phyloP scores from a whole-genome alignment of 2,329 filamentous ascomycete genomes.

The Exophiala sp. region DNA sequence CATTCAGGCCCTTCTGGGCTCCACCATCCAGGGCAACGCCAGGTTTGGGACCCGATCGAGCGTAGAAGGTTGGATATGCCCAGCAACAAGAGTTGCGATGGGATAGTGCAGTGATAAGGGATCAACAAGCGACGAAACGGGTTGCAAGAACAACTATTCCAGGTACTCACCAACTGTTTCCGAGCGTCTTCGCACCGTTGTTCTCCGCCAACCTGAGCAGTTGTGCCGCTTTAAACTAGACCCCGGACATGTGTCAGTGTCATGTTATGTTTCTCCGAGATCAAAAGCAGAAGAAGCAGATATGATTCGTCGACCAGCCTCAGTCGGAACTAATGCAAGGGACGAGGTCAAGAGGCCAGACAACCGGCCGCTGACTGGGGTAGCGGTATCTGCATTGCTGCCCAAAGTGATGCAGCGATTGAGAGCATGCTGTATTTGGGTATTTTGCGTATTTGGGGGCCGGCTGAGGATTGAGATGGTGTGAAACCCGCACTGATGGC shows the following conservation, averaged over 20 bases:
- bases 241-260: constrained; percentile 41
- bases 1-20: constrained; percentile 24
- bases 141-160: constrained; percentile 8
- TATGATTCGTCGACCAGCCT: constrained; percentile 12
- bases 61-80: background rate
- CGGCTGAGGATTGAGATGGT: constrained; percentile 7
- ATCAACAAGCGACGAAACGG: constrained; percentile 2
- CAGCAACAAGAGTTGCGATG: no score
- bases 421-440: constrained; percentile 19
- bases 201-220: constrained; percentile 90
- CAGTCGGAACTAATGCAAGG: constrained; percentile 26
- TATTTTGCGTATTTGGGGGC: constrained; percentile 27
- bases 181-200: constrained; percentile 80
- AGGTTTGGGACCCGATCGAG: constrained; percentile 19
- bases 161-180: constrained; percentile 81
- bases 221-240: constrained; percentile 70
- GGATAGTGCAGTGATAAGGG: background rate
- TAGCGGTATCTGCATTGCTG: constrained; percentile 32
- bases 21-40: constrained; percentile 10
- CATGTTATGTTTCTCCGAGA: constrained; percentile 19
- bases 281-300: constrained; percentile 43
- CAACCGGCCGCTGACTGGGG: constrained; percentile 16
- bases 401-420: constrained; percentile 32
- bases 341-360: constrained; percentile 14
- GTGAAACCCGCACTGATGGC: constrained; percentile 7